phyloP scores from a whole-genome alignment of 371 early-diverging fungal genomes.

The Haplosporangium sp. region DNA sequence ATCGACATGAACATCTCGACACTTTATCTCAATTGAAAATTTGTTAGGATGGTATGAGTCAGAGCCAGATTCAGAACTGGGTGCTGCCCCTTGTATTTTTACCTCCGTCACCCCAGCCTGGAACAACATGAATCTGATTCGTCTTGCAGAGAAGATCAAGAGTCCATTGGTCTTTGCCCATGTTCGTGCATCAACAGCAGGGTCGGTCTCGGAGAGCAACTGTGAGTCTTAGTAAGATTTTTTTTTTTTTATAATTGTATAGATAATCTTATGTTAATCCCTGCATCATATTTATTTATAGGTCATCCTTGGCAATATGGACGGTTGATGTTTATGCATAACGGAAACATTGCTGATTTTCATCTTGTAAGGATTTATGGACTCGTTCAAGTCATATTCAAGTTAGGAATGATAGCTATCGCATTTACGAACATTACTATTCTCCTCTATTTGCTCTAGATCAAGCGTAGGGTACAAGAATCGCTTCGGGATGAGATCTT shows the following conservation, averaged over 20 bases:
- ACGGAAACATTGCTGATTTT: constrained; percentile 83
- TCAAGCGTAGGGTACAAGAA: constrained; percentile 79
- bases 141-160: constrained; percentile 85
- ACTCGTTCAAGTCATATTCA: not conserved
- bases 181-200: constrained; percentile 86
- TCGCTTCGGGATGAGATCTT: constrained; percentile 79
- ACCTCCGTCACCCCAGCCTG: constrained; percentile 91
- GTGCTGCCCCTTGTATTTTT: constrained; percentile 82
- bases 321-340: constrained; percentile 91
- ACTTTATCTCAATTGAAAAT: not conserved
- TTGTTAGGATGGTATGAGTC: constrained; percentile 77
- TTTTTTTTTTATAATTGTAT: too few relatives aligned
- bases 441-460: constrained; percentile 50
- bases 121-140: constrained; percentile 84
- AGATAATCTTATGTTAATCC: not conserved
- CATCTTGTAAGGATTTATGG: constrained; percentile 59
- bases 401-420: not conserved
- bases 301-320: constrained; percentile 82
- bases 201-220: constrained; percentile 84
- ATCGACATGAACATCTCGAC: not conserved
- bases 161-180: constrained; percentile 87
- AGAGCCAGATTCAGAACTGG: constrained; percentile 59
- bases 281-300: constrained; percentile 4
- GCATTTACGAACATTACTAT: not conserved
- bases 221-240: constrained; percentile 64